Evolutionary conservation across 345 rosid species (phyloP).

Genomic region (Salix brachista): DNA sequence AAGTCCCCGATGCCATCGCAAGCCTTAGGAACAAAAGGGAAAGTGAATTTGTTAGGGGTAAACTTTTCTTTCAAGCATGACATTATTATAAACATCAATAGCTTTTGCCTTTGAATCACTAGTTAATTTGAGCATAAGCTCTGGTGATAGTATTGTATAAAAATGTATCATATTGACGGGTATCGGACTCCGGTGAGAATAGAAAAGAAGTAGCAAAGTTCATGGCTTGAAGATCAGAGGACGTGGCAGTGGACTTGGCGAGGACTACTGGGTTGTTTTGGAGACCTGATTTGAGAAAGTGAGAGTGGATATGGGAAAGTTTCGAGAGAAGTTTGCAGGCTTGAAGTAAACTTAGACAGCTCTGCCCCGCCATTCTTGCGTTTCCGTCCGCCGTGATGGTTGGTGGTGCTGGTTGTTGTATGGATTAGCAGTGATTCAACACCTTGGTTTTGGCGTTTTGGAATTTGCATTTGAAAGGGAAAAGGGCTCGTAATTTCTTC

Average conservation of each 20-base stretch:
- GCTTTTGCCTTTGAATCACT: slow-evolving; percentile 27
- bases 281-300: slow-evolving; percentile 44
- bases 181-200: slow-evolving; percentile 41
- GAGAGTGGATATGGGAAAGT: slow-evolving; percentile 38
- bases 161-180: slow-evolving; percentile 40
- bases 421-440: slow-evolving; percentile 10
- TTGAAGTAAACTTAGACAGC: slow-evolving; percentile 40
- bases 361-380: slow-evolving; percentile 41
- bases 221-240: slow-evolving; percentile 37
- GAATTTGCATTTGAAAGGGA: slow-evolving; percentile 19
- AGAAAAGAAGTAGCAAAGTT: slow-evolving; percentile 38
- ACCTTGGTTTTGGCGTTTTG: slow-evolving; percentile 11
- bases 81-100: slow-evolving; percentile 24
- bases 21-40: slow-evolving; percentile 48
- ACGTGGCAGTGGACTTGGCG: slow-evolving; percentile 44
- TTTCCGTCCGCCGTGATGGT: background rate
- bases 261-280: slow-evolving; percentile 44
- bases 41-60: slow-evolving; percentile 53
- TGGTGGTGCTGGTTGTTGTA: background rate
- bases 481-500: background rate
- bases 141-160: slow-evolving; percentile 47
- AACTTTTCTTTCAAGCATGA: slow-evolving; percentile 30
- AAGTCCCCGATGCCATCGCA: slow-evolving; percentile 47
- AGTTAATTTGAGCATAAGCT: slow-evolving; percentile 35
- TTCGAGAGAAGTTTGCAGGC: slow-evolving; percentile 29